phyloP scores from a whole-genome alignment of 2,329 filamentous ascomycete genomes.

The Hawksworthiomyces lignivorus region DNA sequence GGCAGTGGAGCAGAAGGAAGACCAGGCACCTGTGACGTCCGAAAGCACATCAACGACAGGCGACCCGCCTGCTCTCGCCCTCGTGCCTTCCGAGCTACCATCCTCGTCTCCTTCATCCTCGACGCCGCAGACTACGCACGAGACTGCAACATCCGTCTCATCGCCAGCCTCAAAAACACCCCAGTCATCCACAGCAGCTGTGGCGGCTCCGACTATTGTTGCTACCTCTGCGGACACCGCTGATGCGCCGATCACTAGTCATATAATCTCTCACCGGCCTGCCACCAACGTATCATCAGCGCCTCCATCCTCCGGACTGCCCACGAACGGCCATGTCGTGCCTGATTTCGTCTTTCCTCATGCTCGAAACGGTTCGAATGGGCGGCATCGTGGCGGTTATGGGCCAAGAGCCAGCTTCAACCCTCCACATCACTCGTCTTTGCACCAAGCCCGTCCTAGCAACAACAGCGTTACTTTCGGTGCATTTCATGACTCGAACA shows the following conservation, averaged over 20 bases:
- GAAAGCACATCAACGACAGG: not conserved
- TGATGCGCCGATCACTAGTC: no score
- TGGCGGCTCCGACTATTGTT: not conserved
- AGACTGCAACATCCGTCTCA: not conserved
- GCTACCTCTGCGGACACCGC: not conserved
- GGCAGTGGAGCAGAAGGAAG: not conserved
- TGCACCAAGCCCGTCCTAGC: conserved; percentile 47
- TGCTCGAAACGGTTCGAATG: not conserved
- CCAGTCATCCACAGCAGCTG: not conserved
- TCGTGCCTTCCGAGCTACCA: conserved; percentile 1
- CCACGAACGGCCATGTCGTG: not conserved
- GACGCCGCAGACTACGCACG: conserved; percentile 4
- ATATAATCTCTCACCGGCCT: no score
- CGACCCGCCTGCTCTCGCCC: not conserved
- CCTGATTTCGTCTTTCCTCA: conserved; percentile 9
- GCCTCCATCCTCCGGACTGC: conserved; percentile 1
- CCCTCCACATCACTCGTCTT: not conserved
- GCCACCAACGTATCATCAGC: not conserved
- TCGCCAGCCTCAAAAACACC: conserved; percentile 1
- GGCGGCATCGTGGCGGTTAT: conserved; percentile 1
- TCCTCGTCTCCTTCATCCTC: not conserved
- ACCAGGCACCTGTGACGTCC: not conserved
- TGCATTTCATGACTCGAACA: conserved; percentile 45
- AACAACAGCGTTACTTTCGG: conserved; percentile 51
- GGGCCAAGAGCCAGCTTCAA: not conserved